phyloP scores from a whole-genome alignment of 495 filamentous ascomycete species.

The Annulohypoxylon maeteangense region DNA sequence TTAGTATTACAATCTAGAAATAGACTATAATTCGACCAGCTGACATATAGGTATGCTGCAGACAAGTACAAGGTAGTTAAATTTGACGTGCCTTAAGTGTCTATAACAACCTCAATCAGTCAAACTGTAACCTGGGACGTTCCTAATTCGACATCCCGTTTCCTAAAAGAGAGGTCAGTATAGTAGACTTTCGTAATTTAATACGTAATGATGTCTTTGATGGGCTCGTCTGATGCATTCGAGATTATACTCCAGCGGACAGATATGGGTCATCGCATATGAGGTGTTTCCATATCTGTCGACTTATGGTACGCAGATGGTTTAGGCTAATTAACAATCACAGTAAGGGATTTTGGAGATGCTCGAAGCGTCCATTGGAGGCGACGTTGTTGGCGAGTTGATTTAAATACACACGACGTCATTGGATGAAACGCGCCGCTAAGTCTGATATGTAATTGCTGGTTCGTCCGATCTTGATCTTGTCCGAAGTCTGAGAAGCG shows the following conservation, averaged over 20 bases:
- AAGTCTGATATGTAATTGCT: constrained; percentile 11
- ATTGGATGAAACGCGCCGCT: constrained; percentile 25
- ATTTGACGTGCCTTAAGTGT: constrained; percentile 17
- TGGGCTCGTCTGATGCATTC: constrained; percentile 9
- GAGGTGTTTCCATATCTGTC: constrained; percentile 26
- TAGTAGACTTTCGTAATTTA: constrained; percentile 23
- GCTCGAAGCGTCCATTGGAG: constrained; percentile 32
- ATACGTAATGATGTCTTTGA: constrained; percentile 15
- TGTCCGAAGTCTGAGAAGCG: constrained; percentile 29
- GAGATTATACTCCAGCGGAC: constrained; percentile 10
- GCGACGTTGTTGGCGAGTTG: constrained; percentile 21
- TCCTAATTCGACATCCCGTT: constrained; percentile 24
- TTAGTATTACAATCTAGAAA: constrained; percentile 1
- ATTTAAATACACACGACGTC: constrained; percentile 30
- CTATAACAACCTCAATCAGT: constrained; percentile 14
- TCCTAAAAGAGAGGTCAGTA: constrained; percentile 23
- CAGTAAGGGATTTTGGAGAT: constrained; percentile 10
- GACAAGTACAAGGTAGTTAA: not conserved
- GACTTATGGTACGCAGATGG: constrained; percentile 3
- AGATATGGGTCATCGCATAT: constrained; percentile 8
- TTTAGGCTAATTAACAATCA: constrained; percentile 38
- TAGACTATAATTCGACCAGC: not conserved
- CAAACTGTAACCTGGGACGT: not conserved
- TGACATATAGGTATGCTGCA: not conserved
- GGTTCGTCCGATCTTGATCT: constrained; percentile 34